Evolutionary conservation across 306 rosid species (phyloP), one percentile per base, ranked within the genome.

Genomic region (Bauhinia variegata): DNA sequence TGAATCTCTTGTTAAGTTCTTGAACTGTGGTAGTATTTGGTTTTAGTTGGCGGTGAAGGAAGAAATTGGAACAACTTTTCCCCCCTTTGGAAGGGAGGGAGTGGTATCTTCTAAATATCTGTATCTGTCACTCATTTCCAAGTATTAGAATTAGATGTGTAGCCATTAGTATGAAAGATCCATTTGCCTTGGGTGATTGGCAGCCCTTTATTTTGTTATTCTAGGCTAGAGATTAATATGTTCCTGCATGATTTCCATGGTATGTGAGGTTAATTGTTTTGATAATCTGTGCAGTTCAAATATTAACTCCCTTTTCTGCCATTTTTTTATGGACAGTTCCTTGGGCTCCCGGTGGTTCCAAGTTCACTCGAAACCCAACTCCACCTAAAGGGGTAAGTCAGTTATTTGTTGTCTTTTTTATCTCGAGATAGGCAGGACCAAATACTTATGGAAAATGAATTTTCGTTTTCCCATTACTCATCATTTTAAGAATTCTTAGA

Each of bases 311-410:
- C 8, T 70, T 75, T 42, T 14, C 53, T 36, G 59, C 3, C 62
- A 11, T 55, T 55, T 52, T 67, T 5, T 86, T 18, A 33, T 82
- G 49, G 60, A 72, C 65, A 93, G 99, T 90, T 82, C 99, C 99
- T 16, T 93, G 99, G 99, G 96, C 96, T 53, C 99, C 99, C 0
- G 99, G 97, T 60, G 99, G 99, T 80, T 83, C 95, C 44, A 93
- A 88, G 88, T 93, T 90, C 74, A 82, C 85, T 51, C 89, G 99
- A 63, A 93, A 93, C 75, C 97, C 99, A 43, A 53, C 85, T 80
- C 99, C 99, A 42, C 97, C 97, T 69, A 5, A 80, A 14, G 99
- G 98, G 91, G 98, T 93, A 84, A 86, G 83, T 74, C 50, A 16
- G 42, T 38, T 10, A 49, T 31, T 36, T 46, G 10, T 54, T 18